Evolutionary conservation across 2,329 filamentous ascomycete species (phyloP).

Genomic region (Ceratocystis papillata): DNA sequence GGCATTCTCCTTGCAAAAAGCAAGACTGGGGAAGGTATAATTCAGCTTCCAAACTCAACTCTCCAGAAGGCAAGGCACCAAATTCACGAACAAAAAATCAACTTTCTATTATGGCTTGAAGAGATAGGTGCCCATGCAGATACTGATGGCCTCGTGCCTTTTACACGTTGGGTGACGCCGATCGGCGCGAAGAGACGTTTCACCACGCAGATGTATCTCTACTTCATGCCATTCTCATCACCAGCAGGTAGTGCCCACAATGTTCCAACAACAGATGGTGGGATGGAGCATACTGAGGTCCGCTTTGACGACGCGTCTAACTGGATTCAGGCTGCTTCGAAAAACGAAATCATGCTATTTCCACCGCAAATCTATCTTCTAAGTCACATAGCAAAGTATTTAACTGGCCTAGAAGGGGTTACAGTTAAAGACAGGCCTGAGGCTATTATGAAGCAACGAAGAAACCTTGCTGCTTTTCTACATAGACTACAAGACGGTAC

Average conservation of each 20-base stretch:
- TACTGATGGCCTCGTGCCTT: conserved; percentile 58
- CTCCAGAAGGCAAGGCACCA: conserved; percentile 54
- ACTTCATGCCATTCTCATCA: conserved; percentile 56
- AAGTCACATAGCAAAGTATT: conserved; percentile 40
- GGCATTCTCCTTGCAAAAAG: conserved; percentile 63
- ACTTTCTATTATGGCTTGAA: conserved; percentile 56
- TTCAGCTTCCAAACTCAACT: conserved; percentile 50
- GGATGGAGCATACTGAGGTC: conserved; percentile 57
- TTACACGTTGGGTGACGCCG: conserved; percentile 88
- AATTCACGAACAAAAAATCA: conserved; percentile 55
- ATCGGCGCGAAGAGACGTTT: conserved; percentile 62
- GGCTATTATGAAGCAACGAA: conserved; percentile 46
- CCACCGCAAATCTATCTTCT: conserved; percentile 79
- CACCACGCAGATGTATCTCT: conserved; percentile 94
- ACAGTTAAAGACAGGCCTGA: conserved; percentile 29
- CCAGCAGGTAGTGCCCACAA: conserved; percentile 38
- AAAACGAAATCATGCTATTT: conserved; percentile 67
- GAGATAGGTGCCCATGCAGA: conserved; percentile 47
- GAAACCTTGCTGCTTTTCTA: conserved; percentile 35
- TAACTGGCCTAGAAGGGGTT: conserved; percentile 22
- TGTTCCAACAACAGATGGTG: conserved; percentile 62
- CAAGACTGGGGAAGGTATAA: conserved; percentile 39
- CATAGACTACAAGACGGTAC: conserved; percentile 32
- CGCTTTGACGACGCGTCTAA: conserved; percentile 58
- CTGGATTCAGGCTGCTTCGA: conserved; percentile 57